Percentiles rank a stretch among this genome's conserved stretches.
These are phyloP conservation scores for Macadamia tetraphylla DNA, from an alignment of 164 flowering plant genomes.

Conservation along the genomic window DNA sequence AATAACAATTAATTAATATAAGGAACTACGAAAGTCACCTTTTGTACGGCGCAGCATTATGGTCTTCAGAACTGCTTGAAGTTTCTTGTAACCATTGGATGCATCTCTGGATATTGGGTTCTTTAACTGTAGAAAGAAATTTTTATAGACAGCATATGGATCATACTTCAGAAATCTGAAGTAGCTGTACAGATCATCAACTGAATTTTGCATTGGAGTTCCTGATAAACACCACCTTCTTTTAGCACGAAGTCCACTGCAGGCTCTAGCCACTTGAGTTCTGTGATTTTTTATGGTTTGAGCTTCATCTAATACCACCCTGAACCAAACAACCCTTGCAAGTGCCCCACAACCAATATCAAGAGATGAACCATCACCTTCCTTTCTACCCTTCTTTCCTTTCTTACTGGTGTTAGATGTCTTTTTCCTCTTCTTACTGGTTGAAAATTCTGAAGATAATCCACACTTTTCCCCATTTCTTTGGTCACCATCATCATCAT, in stretches of 20 bases:
- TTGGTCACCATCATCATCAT: constrained; percentile 71
- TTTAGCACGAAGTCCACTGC: constrained; percentile 92
- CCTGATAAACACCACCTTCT: constrained; percentile 98
- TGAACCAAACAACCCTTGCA: constrained; percentile 78
- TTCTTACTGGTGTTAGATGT: constrained; percentile 36
- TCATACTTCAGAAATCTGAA: constrained; percentile 89
- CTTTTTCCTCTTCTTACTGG: constrained; percentile 57
- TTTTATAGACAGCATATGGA: constrained; percentile 64
- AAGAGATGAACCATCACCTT: constrained; percentile 34
- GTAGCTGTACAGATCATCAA: constrained; percentile 96
- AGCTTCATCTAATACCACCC: constrained; percentile 96
- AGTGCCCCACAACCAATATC: constrained; percentile 63
- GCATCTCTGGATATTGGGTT: constrained; percentile 66
- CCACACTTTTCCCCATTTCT: constrained; percentile 53
- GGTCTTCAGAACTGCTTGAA: constrained; percentile 77
- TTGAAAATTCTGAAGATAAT: constrained; percentile 55
- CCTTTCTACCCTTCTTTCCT: constrained; percentile 61
- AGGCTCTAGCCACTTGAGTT: constrained; percentile 94
- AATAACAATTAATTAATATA: no score
- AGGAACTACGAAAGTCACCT: constrained; percentile 33
- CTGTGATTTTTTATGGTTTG: constrained; percentile 94
- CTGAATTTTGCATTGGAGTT: constrained; percentile 91
- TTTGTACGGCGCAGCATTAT: constrained; percentile 95
- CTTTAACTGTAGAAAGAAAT: constrained; percentile 54
- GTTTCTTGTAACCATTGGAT: constrained; percentile 76